Conservation (phyloP, 2,329 filamentous ascomycete genomes). For the Trichoderma citrinoviride region DNA sequence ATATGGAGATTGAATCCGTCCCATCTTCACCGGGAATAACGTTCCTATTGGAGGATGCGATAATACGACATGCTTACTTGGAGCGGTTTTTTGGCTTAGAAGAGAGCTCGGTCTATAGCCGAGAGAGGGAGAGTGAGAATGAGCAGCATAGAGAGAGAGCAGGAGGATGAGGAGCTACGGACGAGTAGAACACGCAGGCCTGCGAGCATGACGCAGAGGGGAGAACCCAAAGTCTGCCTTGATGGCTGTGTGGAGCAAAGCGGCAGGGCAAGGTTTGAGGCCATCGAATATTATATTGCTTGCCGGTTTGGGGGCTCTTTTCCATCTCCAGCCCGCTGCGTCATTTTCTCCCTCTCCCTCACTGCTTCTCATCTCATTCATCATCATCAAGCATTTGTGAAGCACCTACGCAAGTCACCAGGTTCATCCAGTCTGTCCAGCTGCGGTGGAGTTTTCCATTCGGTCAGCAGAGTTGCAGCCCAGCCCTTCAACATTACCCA, state of each 20-base stretch:
- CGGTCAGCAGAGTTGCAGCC: not conserved
- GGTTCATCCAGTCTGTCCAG: not conserved
- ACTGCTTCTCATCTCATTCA: too few relatives aligned
- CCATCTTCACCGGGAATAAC: too few relatives aligned
- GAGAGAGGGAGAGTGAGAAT: not conserved
- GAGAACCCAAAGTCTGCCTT: not conserved
- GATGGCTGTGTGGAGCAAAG: not conserved
- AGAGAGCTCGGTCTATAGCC: too few relatives aligned
- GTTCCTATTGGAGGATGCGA: too few relatives aligned
- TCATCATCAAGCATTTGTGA: not conserved
- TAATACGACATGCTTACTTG: too few relatives aligned
- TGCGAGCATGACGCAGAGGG: not conserved
- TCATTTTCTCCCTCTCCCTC: too few relatives aligned
- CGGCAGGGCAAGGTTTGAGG: not conserved
- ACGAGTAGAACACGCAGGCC: not conserved
- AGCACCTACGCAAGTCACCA: too few relatives aligned
- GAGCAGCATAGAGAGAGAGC: not conserved
- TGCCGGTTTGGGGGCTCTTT: not conserved
- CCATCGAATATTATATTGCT: not conserved
- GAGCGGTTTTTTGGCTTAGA: too few relatives aligned
- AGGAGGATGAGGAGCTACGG: not conserved
- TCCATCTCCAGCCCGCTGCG: too few relatives aligned
- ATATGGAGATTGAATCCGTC: too few relatives aligned
- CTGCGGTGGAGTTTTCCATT: not conserved
- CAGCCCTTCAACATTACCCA: not conserved